phyloP scores from a whole-genome alignment of 2,329 filamentous ascomycete species.

The Botryotinia globosa region DNA sequence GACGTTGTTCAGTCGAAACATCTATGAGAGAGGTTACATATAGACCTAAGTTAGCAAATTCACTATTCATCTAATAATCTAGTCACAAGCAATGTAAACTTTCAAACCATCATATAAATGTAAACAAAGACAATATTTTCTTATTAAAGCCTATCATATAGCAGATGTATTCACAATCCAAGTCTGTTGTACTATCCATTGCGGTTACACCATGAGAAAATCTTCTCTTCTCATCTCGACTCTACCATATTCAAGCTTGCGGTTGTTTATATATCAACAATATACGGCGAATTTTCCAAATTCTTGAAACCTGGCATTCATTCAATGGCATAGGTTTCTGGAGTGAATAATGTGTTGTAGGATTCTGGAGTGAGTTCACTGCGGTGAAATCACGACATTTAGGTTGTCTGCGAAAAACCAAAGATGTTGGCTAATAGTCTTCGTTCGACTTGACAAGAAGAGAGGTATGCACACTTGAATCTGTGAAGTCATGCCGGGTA shows the following conservation, averaged over 20 bases:
- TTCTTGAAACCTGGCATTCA: not conserved
- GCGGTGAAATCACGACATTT: not conserved
- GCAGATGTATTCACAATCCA: not conserved
- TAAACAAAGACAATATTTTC: not conserved
- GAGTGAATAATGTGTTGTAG: not conserved
- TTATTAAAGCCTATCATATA: not conserved
- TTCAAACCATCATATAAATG: not conserved
- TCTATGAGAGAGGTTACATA: not conserved
- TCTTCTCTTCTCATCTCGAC: not conserved
- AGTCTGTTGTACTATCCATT: not conserved
- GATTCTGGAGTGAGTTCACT: not conserved
- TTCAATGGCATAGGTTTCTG: not conserved
- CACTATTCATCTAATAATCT: not conserved
- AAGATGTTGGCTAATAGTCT: no score
- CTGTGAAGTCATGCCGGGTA: fast-evolving
- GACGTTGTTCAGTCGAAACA: not conserved
- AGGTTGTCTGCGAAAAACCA: not conserved
- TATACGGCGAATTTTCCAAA: not conserved
- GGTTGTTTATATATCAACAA: not conserved
- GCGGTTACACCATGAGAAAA: no score
- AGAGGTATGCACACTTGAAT: not conserved
- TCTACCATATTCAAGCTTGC: not conserved
- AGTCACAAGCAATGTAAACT: not conserved
- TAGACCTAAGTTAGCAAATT: not conserved
- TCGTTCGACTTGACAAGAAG: not conserved